Base-by-base conservation (phyloP, 169 alveolate species). In the Plasmodium falciparum region DNA sequence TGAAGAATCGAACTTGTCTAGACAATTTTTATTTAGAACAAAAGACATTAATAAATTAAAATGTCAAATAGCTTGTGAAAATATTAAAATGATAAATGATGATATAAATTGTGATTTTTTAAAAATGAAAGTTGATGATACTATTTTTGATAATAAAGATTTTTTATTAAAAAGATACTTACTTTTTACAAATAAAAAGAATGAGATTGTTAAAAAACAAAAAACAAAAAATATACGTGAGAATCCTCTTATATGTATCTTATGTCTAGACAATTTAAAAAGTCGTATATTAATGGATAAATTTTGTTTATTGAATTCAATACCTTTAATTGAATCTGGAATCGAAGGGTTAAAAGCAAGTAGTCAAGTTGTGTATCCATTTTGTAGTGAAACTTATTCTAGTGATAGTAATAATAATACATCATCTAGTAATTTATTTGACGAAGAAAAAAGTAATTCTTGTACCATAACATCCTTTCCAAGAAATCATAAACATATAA, bases 1-100 rank as follows among this genome's bases (percentile, higher is more conserved):
- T 70, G 99, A 98, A 93, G 96, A 97, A 24, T 98, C 99, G 1
- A 98, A 98, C 92, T 94, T 98, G 71, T 98, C 98, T 92, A 96
- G 99, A 74, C 99, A 98, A 95, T 98, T 98, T 95, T 95, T 98
- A 66, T 98, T 99, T 61, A 67, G 66, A 39, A 11, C 73, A 3
- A 69, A 67, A 33, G 90, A 80, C 29, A 72, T 80, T 15, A 80
- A 80, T 13, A 80, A 80, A 61, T 66, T 58, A 59, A 80, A 80
- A 33, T 80, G 90, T n/a, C 39, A 80, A 67, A 52, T 67, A 62
- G 90, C 90, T 80, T 65, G 83, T 54, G 49, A 80, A 39, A 80
- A 80, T 80, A 59, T 80, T n/a, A 67, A 67, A 71, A 80, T 54
- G 63, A 67, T 80, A 29, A 80, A 67, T 29, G 83, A 62, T 22